Conservation (phyloP, 2,329 filamentous ascomycete species). For the Fusarium mexicanum region DNA sequence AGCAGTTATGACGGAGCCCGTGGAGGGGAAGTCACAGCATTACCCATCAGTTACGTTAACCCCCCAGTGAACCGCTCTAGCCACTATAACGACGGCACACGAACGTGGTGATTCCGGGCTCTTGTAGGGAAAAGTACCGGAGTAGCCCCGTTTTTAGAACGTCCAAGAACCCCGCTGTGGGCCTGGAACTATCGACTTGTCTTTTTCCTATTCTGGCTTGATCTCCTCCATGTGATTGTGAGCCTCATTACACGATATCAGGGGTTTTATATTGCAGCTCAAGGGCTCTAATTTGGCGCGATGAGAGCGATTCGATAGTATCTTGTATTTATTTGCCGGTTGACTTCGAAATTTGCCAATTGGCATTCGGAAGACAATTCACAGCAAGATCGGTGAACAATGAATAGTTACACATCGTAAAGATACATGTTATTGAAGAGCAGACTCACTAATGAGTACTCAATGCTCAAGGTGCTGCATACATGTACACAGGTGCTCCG, state of each 20-base stretch:
- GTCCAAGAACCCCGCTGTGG: constrained; percentile 33
- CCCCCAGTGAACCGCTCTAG: background rate
- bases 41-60: background rate
- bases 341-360: background rate
- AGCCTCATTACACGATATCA: constrained; percentile 25
- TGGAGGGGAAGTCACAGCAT: constrained; percentile 11
- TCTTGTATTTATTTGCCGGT: background rate
- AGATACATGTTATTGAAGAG: constrained; percentile 1
- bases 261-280: constrained; percentile 18
- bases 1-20: constrained; percentile 10
- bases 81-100: background rate
- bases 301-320: background rate
- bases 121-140: constrained; percentile 22
- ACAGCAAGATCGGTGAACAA: background rate
- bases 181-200: background rate
- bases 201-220: constrained; percentile 16
- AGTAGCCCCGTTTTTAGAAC: constrained; percentile 17
- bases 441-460: background rate
- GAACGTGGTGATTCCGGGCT: constrained; percentile 2
- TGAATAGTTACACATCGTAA: background rate
- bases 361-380: background rate
- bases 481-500: constrained; percentile 33
- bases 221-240: constrained; percentile 14
- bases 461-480: constrained; percentile 3
- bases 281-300: background rate